Evolutionary conservation across 257 asterid genomes (phyloP).

Genomic region (Thymus quinquecostatus): DNA sequence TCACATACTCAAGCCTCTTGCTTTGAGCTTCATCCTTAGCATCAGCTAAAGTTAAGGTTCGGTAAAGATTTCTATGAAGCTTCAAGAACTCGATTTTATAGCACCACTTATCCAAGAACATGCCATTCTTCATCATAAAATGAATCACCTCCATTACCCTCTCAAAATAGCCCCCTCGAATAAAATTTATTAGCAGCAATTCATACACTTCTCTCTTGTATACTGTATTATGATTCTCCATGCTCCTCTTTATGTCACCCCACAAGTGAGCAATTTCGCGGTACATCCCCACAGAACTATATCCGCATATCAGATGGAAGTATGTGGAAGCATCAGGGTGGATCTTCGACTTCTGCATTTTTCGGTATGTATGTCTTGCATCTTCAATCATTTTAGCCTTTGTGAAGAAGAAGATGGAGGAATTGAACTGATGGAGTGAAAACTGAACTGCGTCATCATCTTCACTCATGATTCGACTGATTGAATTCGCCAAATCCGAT

Average conservation of each 20-base stretch:
- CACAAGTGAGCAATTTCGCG: conserved; percentile 81
- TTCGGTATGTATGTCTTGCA: conserved; percentile 66
- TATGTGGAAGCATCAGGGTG: conserved; percentile 64
- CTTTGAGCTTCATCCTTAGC: conserved; percentile 71
- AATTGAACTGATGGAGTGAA: conserved; percentile 54
- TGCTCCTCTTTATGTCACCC: conserved; percentile 82
- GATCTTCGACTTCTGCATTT: conserved; percentile 69
- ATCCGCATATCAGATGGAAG: conserved; percentile 61
- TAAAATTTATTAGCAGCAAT: conserved; percentile 60
- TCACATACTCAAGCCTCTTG: conserved; percentile 74
- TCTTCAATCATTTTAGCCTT: conserved; percentile 89
- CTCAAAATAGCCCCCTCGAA: conserved; percentile 88
- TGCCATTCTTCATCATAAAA: conserved; percentile 57
- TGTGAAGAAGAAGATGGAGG: conserved; percentile 77
- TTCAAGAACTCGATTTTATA: conserved; percentile 65
- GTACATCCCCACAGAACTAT: conserved; percentile 63
- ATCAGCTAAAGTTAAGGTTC: conserved; percentile 48
- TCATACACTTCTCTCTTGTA: conserved; percentile 68
- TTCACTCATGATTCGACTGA: conserved; percentile 47
- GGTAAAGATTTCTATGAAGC: conserved; percentile 77
- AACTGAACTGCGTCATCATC: conserved; percentile 37
- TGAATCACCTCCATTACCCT: conserved; percentile 80
- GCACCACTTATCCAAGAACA: conserved; percentile 81
- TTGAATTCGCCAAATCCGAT: conserved; percentile 48
- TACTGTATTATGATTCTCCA: conserved; percentile 39